Evolutionary conservation across 1,284 basidiomycete genomes (phyloP).

Genomic region (Clitocybe nebularis): DNA sequence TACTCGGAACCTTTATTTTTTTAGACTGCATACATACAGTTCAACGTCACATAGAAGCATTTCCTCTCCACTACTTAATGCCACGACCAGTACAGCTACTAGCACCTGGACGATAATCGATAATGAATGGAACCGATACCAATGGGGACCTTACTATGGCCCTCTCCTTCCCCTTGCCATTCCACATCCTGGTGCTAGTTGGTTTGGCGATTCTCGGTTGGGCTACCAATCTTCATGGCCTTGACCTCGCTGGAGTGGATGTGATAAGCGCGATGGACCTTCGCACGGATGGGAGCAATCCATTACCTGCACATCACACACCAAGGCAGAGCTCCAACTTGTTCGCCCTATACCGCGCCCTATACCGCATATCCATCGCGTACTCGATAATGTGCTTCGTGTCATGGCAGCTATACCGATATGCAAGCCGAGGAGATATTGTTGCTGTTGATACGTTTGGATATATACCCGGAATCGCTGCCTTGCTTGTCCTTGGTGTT

Average conservation of each 20-base stretch:
- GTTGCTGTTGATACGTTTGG: slow-evolving; percentile 69
- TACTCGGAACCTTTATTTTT: no score
- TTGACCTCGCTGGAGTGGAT: slow-evolving; percentile 74
- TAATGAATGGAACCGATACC: slow-evolving; percentile 31
- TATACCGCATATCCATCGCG: slow-evolving; percentile 64
- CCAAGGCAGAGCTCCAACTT: slow-evolving; percentile 31
- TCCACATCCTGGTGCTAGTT: slow-evolving; percentile 72
- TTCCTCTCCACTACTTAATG: slow-evolving; percentile 18
- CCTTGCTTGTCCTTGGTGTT: slow-evolving; percentile 51
- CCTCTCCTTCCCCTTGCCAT: slow-evolving; percentile 73
- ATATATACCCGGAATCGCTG: slow-evolving; percentile 68
- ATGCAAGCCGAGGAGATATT: slow-evolving; percentile 53
- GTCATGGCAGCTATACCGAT: slow-evolving; percentile 67
- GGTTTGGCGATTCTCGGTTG: slow-evolving; percentile 73
- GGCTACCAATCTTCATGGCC: slow-evolving; percentile 86
- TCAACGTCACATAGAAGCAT: no score
- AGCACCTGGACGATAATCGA: slow-evolving; percentile 13
- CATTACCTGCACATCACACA: slow-evolving; percentile 29
- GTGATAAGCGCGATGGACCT: slow-evolving; percentile 66
- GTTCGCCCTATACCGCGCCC: slow-evolving; percentile 47
- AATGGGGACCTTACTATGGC: slow-evolving; percentile 43
- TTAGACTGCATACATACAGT: no score
- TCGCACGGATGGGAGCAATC: slow-evolving; percentile 30
- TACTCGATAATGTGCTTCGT: slow-evolving; percentile 58
- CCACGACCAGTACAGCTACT: slow-evolving; percentile 9